Evolutionary conservation across 139 green algal genomes (phyloP), one percentile per base, ranked within the genome.

Genomic region (Choricystis sp.): DNA sequence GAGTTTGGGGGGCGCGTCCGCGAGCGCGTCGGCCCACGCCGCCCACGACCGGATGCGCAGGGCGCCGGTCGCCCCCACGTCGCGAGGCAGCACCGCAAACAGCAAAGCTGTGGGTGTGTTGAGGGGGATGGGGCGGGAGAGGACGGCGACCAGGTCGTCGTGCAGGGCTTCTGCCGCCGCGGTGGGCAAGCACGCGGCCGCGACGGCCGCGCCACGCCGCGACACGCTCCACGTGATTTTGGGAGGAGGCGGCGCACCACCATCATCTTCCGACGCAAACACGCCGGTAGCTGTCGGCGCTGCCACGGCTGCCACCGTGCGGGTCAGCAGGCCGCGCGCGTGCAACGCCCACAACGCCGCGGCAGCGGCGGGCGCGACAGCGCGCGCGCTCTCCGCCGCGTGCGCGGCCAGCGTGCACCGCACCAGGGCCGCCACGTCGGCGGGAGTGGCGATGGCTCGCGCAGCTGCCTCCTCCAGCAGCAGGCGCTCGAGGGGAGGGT

Each of bases 381-480:
- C 40, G 2, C 31, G 23, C 23, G 26, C 26, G 27, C 63, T 69
- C 26, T 56, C 29, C 23, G 64, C 20, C 65, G 78, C 72, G 4
- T 80, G 78, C 49, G 52, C 62, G 49, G 73, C 56, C 29, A 85
- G 61, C 1, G 79, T 85, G 66, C 63, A 71, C 56, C 67, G 29
- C 23, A 76, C 65, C 24, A 88, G 74, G 19, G 59, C 49, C n/a
- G 70, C 60, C 14, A 88, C 70, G 31, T 71, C 68, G 1, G 24
- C 30, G 0, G 31, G 58, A 1, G 27, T 63, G 0, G 26, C 21
- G 14, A 81, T 72, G 0, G 62, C 75, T 31, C 78, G 74, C 52
- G 79, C 83, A 26, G 76, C 74, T 0, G 85, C 67, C 2, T 57
- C 69, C 69, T 87, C 81, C 59, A 87, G 69, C 31, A 87, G 73